phyloP scores from a whole-genome alignment of 306 rosid species.

The Rosa rugosa region DNA sequence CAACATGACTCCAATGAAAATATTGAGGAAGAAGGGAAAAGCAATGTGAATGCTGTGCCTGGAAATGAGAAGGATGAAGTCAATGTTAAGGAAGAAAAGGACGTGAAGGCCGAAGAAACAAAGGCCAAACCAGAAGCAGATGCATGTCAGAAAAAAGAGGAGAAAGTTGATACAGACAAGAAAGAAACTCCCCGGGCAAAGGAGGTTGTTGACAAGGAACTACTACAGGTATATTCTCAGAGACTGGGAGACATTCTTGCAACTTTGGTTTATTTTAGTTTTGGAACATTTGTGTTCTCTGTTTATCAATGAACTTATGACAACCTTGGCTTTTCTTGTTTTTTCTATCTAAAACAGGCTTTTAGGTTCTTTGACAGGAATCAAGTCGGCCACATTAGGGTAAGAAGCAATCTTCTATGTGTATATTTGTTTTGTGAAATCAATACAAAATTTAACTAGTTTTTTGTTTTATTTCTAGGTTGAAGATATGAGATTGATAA shows the following conservation, averaged over 20 bases:
- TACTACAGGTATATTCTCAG: conserved; percentile 62
- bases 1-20: conserved; percentile 43
- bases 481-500: conserved; percentile 83
- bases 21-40: conserved; percentile 36
- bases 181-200: conserved; percentile 47
- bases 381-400: conserved; percentile 80
- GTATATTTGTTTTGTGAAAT: background rate
- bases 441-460: conserved; percentile 15
- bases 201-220: conserved; percentile 74
- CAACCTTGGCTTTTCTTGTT: background rate
- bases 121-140: conserved; percentile 39
- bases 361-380: conserved; percentile 90
- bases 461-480: conserved; percentile 53
- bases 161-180: conserved; percentile 44
- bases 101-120: conserved; percentile 42
- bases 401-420: conserved; percentile 24
- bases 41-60: conserved; percentile 31
- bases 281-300: background rate
- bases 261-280: background rate
- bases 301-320: conserved; percentile 2
- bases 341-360: conserved; percentile 59
- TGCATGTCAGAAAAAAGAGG: conserved; percentile 41
- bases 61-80: conserved; percentile 47
- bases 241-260: conserved; percentile 1
- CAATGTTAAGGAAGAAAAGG: conserved; percentile 38